Base-by-base conservation (phyloP, 2,329 filamentous ascomycete species). In the Trichophyton simii region DNA sequence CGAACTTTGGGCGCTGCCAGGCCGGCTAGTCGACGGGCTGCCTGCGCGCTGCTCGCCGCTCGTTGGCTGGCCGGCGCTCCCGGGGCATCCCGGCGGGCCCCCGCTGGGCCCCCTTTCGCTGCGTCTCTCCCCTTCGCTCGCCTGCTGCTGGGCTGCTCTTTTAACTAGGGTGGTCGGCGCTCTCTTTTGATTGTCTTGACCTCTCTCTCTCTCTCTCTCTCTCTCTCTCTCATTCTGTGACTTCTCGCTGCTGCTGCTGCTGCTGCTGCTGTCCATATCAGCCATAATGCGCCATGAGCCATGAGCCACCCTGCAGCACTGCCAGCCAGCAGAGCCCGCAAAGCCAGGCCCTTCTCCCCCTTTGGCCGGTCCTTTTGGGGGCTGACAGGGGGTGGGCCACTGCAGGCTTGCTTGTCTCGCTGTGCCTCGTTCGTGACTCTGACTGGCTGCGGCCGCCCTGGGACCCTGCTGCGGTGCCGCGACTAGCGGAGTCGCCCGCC, bases 401-500 rank as follows among this genome's bases (percentile, higher is more conserved):
- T 9, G 34, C 34, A 38, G 34, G 34, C 34, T 44, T 44, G 41
- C 41, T 3, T 44, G 44, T 48, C 44, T 25, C 44, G 18, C 18
- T 48, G 18, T 25, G 44, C 44, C 20, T 48, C 20, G 3, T 28
- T 25, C 22, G 46, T 22, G 9, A 5, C 9, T 28, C 46, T 28
- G 20, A 52, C 46, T 52, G 46, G 46, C 46, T 28, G 46, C 46
- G 46, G 11, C 20, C 46, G 20, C 13, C 46, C 6, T 25, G 11
- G 46, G 46, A 22, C 20, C 46, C 20, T 52, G 44, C 44, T 48
- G 22, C 46, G 46, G 46, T 52, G 46, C 46, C 46, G 46, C 46
- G 46, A 52, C 46, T 52, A 52, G 46, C 46, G 46, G 46, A 52
- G 46, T 52, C 46, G 46, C 46, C 46, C 46, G 46, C 46, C 46